These are phyloP conservation scores for Ophiostoma pallidulum DNA, from an alignment of 2,329 filamentous ascomycete genomes.

Conservation along the genomic window DNA sequence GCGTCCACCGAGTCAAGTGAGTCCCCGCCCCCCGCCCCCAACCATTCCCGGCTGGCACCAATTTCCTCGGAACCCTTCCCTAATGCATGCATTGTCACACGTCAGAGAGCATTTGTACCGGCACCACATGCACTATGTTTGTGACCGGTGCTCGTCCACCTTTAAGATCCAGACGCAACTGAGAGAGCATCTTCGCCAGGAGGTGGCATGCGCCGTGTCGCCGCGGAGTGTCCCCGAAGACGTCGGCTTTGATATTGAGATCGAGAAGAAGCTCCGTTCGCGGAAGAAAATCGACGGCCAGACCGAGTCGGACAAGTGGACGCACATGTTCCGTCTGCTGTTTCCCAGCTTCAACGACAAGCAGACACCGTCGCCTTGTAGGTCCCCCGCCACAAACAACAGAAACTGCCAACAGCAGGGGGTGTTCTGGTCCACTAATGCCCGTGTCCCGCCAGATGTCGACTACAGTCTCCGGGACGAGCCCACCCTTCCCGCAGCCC, in stretches of 20 bases:
- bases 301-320: slow-evolving; percentile 30
- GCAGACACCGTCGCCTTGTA: slow-evolving; percentile 28
- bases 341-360: slow-evolving; percentile 24
- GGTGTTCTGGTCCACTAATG: background rate
- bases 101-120: slow-evolving; percentile 30
- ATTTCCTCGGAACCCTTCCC: too few relatives aligned
- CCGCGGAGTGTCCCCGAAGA: slow-evolving; percentile 22
- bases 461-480: slow-evolving; percentile 10
- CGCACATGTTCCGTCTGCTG: slow-evolving; percentile 27
- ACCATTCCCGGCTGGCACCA: background rate
- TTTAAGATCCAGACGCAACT: slow-evolving; percentile 26
- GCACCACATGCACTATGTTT: slow-evolving; percentile 25
- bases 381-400: slow-evolving; percentile 3
- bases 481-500: background rate
- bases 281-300: slow-evolving; percentile 23
- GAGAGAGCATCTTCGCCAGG: slow-evolving; percentile 24
- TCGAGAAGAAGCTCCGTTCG: slow-evolving; percentile 26
- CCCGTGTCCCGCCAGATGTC: slow-evolving; percentile 3
- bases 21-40: background rate
- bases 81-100: background rate
- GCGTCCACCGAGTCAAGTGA: slow-evolving; percentile 31
- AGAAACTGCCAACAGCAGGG: background rate
- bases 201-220: slow-evolving; percentile 19
- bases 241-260: slow-evolving; percentile 27
- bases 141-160: slow-evolving; percentile 27